A percentile compares a stretch with the other conserved stretches of the same genome.
phyloP scores from a whole-genome alignment of 371 early-diverging fungal genomes.

The Syncephalastrum contaminatum region DNA sequence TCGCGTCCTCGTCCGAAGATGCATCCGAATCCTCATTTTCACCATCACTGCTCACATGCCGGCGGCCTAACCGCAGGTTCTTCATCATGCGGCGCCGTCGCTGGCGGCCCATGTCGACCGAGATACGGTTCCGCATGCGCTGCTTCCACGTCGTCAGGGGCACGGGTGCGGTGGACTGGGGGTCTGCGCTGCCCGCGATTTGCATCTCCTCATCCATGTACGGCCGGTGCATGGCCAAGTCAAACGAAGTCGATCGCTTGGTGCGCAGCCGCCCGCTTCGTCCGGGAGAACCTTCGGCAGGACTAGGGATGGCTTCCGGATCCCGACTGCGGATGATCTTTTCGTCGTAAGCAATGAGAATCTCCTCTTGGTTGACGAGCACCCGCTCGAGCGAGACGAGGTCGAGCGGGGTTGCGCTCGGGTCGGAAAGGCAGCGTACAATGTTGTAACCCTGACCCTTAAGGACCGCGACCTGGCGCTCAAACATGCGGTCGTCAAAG shows the following conservation, averaged over 20 bases:
- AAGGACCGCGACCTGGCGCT: slow-evolving; percentile 79
- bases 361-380: slow-evolving; percentile 57
- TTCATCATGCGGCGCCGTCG: slow-evolving; percentile 12
- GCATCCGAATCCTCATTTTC: slow-evolving; percentile 12
- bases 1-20: slow-evolving; percentile 9
- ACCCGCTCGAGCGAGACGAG: slow-evolving; percentile 54
- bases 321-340: slow-evolving; percentile 15
- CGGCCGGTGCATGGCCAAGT: slow-evolving; percentile 16
- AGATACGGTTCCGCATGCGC: slow-evolving; percentile 15
- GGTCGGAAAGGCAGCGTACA: slow-evolving; percentile 64
- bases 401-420: slow-evolving; percentile 56
- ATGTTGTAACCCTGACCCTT: slow-evolving; percentile 88
- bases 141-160: slow-evolving; percentile 12
- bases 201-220: no score
- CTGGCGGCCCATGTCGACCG: slow-evolving; percentile 18
- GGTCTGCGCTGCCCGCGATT: no score
- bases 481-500: slow-evolving; percentile 81
- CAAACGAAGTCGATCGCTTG: slow-evolving; percentile 40
- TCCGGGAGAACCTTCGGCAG: background rate
- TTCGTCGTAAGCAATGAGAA: slow-evolving; percentile 44
- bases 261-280: slow-evolving; percentile 22
- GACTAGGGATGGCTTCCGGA: background rate
- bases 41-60: slow-evolving; percentile 20
- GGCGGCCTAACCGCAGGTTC: slow-evolving; percentile 9
- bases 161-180: background rate